Conservation (phyloP, 2,329 filamentous ascomycete genomes). For the Tricladium varicosporioides region DNA sequence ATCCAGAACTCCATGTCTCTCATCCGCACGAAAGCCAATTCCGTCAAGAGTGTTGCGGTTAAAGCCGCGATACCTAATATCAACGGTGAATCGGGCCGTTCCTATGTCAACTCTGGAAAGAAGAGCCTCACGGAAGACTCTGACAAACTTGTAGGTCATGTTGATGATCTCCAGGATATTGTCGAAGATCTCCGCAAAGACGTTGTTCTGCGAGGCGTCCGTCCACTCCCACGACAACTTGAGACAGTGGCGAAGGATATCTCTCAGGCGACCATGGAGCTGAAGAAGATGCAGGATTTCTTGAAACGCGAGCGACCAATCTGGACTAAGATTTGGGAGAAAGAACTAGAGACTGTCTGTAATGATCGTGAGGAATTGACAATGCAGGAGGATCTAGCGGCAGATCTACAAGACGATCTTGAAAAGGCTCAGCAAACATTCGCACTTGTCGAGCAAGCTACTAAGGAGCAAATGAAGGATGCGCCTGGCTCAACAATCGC, state of each 20-base stretch:
- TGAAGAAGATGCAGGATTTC: slow-evolving; percentile 93
- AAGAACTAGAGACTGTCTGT: slow-evolving; percentile 92
- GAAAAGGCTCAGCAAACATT: slow-evolving; percentile 95
- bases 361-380: slow-evolving; percentile 93
- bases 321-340: slow-evolving; percentile 99
- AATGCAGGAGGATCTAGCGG: slow-evolving; percentile 91
- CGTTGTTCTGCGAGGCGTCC: slow-evolving; percentile 87
- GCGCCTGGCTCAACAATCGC: slow-evolving; percentile 51
- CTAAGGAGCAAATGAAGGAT: slow-evolving; percentile 93
- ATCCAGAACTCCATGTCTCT: slow-evolving; percentile 83
- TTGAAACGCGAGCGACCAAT: slow-evolving; percentile 88
- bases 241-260: slow-evolving; percentile 90
- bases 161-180: slow-evolving; percentile 95
- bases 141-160: slow-evolving; percentile 83
- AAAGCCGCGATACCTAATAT: slow-evolving; percentile 69
- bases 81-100: slow-evolving; percentile 75
- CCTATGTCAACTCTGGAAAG: slow-evolving; percentile 82
- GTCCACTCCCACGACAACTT: slow-evolving; percentile 84
- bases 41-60: slow-evolving; percentile 73
- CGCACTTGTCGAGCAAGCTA: slow-evolving; percentile 91
- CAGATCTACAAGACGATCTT: slow-evolving; percentile 89
- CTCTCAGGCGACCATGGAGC: slow-evolving; percentile 72
- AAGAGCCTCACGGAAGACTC: slow-evolving; percentile 85
- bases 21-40: slow-evolving; percentile 76
- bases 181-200: slow-evolving; percentile 97